phyloP scores from a whole-genome alignment of 768 basidiomycete species.

The Cyclocybe cylindracea region DNA sequence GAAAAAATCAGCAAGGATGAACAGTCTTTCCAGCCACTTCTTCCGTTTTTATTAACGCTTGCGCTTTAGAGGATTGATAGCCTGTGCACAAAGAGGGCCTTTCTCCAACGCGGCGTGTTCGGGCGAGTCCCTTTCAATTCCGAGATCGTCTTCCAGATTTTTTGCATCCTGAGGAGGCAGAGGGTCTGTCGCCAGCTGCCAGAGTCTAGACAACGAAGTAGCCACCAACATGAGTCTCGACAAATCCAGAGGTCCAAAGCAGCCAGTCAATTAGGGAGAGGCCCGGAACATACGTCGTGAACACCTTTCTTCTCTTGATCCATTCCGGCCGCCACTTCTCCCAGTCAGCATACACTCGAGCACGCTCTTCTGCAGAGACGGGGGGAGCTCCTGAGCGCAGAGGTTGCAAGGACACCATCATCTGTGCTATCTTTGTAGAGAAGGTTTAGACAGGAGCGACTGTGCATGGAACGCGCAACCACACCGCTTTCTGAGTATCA shows the following conservation, averaged over 20 bases:
- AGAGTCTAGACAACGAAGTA: conserved; percentile 53
- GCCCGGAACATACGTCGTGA: conserved; percentile 58
- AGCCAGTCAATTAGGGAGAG: conserved; percentile 3
- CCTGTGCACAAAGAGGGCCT: conserved; percentile 53
- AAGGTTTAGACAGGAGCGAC: conserved; percentile 9
- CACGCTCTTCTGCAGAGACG: conserved; percentile 72
- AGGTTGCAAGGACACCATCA: conserved; percentile 55
- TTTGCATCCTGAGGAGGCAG: conserved; percentile 65
- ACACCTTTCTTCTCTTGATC: conserved; percentile 74
- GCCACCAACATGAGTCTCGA: conserved; percentile 1
- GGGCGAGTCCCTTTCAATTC: conserved; percentile 73
- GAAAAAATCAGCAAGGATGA: conserved; percentile 5
- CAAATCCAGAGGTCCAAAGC: not conserved
- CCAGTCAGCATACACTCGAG: conserved; percentile 74
- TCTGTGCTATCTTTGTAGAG: conserved; percentile 45
- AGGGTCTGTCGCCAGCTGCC: conserved; percentile 70
- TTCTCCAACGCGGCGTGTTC: conserved; percentile 72
- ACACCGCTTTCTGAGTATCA: conserved; percentile 54
- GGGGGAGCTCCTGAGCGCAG: conserved; percentile 67
- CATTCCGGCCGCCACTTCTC: conserved; percentile 80
- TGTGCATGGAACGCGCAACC: conserved; percentile 6
- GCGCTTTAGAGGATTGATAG: conserved; percentile 46
- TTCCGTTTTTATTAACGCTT: conserved; percentile 38
- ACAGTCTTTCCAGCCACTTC: not conserved
- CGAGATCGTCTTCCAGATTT: conserved; percentile 75